Evolutionary conservation across 352 stramenopile genomes (phyloP).

Genomic region (Globisporangium takayamanum): DNA sequence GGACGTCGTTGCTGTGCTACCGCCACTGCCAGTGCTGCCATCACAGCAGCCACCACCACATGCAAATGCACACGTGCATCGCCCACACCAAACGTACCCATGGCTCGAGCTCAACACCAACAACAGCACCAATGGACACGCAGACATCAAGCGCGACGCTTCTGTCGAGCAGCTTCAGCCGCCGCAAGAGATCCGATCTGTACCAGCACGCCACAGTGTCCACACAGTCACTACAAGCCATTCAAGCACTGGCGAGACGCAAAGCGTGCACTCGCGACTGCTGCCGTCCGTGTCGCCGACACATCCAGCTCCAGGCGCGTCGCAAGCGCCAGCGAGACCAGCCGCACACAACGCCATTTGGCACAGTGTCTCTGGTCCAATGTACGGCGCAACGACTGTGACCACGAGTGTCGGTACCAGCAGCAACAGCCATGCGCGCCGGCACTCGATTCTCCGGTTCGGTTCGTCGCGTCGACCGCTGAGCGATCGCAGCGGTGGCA

Average conservation of each 20-base stretch:
- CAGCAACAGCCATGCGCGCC: slow-evolving; percentile 12
- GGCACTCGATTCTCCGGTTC: slow-evolving; percentile 64
- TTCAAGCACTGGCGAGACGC: slow-evolving; percentile 1
- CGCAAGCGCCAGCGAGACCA: not conserved
- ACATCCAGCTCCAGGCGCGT: not conserved
- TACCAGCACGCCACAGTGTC: slow-evolving; percentile 2
- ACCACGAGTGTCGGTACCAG: slow-evolving; percentile 12
- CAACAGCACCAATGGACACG: not conserved
- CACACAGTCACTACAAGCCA: not conserved
- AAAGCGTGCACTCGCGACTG: slow-evolving; percentile 8
- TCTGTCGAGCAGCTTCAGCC: not conserved
- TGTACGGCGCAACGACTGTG: not conserved
- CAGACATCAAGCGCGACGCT: not conserved
- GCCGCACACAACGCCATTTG: not conserved
- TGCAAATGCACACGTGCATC: not conserved
- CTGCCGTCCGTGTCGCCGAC: not conserved
- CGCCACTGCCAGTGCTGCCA: not conserved
- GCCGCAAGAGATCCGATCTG: slow-evolving; percentile 8
- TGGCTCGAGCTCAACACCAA: not conserved
- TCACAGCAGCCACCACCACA: too few species aligned
- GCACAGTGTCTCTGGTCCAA: not conserved
- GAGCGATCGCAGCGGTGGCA: slow-evolving; percentile 13
- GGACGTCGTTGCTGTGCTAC: not conserved
- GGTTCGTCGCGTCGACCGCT: slow-evolving; percentile 25
- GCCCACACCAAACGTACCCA: not conserved